Percentiles rank a stretch among this genome's conserved stretches.
Evolutionary conservation across 2,329 filamentous ascomycete genomes (phyloP).

Genomic region (Didymella pinodella): DNA sequence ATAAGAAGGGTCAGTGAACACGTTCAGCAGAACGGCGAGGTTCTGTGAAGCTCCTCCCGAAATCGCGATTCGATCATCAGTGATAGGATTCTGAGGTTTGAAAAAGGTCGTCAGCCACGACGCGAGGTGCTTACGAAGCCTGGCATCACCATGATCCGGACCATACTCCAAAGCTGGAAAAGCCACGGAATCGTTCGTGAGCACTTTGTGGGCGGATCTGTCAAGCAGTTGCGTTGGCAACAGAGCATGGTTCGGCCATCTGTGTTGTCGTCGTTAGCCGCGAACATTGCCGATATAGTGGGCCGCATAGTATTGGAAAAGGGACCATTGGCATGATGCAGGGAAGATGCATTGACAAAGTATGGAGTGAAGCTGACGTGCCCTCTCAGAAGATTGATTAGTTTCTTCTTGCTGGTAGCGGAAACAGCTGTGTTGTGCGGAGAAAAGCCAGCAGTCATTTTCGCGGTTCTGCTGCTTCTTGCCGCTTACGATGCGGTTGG

Average conservation of each 20-base stretch:
- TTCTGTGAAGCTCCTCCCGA: conserved; percentile 88
- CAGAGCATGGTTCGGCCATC: conserved; percentile 72
- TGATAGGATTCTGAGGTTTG: conserved; percentile 53
- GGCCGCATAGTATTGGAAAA: conserved; percentile 26
- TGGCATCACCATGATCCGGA: conserved; percentile 69
- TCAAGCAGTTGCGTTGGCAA: conserved; percentile 71
- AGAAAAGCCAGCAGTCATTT: conserved; percentile 40
- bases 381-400: conserved; percentile 50
- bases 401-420: conserved; percentile 39
- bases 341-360: conserved; percentile 15
- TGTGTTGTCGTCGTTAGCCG: conserved; percentile 48
- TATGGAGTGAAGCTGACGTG: conserved; percentile 33
- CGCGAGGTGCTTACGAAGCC: conserved; percentile 70
- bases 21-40: conserved; percentile 76
- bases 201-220: conserved; percentile 65
- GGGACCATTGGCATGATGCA: conserved; percentile 16
- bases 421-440: conserved; percentile 40
- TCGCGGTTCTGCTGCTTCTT: conserved; percentile 10
- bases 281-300: conserved; percentile 22
- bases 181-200: conserved; percentile 67
- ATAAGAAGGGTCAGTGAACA: conserved; percentile 79
- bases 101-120: conserved; percentile 75
- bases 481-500: conserved; percentile 21
- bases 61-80: conserved; percentile 73
- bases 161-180: conserved; percentile 78